Conservation (phyloP, 495 filamentous ascomycete species). For the Hypoxylon subgilvum region DNA sequence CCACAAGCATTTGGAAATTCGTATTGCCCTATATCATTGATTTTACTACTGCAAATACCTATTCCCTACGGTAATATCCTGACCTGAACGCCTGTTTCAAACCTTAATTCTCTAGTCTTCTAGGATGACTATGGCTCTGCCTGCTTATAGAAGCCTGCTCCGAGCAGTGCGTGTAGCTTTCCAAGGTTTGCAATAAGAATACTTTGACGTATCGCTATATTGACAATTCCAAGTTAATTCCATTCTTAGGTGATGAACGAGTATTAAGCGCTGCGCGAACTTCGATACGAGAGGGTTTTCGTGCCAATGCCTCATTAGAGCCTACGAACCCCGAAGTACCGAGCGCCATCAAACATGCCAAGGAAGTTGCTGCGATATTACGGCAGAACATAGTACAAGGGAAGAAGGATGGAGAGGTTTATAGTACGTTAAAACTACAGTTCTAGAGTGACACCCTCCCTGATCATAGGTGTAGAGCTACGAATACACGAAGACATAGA, state of each 20-base stretch:
- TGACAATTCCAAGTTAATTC: background rate
- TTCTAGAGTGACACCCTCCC: background rate
- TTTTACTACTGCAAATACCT: too few species aligned
- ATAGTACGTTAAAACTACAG: slow-evolving; percentile 59
- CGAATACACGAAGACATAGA: slow-evolving; percentile 90
- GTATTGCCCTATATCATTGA: too few species aligned
- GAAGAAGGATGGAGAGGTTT: slow-evolving; percentile 63
- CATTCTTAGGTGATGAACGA: slow-evolving; percentile 65
- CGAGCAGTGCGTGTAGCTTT: slow-evolving; percentile 86
- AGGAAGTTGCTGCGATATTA: slow-evolving; percentile 81
- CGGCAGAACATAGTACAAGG: slow-evolving; percentile 90
- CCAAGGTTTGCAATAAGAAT: slow-evolving; percentile 68
- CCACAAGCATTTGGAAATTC: too few species aligned
- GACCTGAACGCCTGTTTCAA: too few species aligned
- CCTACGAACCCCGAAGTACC: slow-evolving; percentile 57
- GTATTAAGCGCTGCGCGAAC: slow-evolving; percentile 71
- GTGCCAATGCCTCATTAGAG: slow-evolving; percentile 62
- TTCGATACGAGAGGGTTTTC: slow-evolving; percentile 74
- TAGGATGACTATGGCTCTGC: slow-evolving; percentile 64
- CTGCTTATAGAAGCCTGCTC: slow-evolving; percentile 82
- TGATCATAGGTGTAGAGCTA: slow-evolving; percentile 65
- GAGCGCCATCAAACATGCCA: slow-evolving; percentile 71
- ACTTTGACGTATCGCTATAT: background rate
- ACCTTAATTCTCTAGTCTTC: too few species aligned
- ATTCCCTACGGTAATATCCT: too few species aligned